Percentiles rank a stretch among this genome's conserved stretches.
phyloP scores from a whole-genome alignment of 371 early-diverging fungal genomes.

The Actinomucor elegans region DNA sequence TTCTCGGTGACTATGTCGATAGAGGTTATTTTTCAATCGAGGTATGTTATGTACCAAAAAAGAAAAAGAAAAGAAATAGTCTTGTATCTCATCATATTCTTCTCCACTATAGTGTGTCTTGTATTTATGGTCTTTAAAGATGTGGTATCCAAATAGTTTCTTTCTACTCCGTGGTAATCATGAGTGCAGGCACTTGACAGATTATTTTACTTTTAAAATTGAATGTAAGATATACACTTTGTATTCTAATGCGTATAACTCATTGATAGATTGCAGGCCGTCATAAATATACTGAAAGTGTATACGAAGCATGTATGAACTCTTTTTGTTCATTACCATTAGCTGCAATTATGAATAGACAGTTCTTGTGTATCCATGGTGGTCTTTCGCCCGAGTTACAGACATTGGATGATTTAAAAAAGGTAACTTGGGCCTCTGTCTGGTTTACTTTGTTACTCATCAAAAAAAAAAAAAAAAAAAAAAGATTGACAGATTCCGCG shows the following conservation, averaged over 20 bases:
- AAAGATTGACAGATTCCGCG: conserved; percentile 90
- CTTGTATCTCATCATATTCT: no score
- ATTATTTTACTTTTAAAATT: conserved; percentile 97
- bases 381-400: conserved; percentile 88
- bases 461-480: background rate
- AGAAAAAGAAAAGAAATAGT: background rate
- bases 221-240: conserved; percentile 91
- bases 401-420: conserved; percentile 92
- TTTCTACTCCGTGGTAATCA: conserved; percentile 98
- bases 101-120: conserved; percentile 74
- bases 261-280: conserved; percentile 57
- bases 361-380: conserved; percentile 98
- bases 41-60: conserved; percentile 31
- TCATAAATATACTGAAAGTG: conserved; percentile 92
- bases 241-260: no score
- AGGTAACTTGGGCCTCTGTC: conserved; percentile 65
- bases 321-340: conserved; percentile 97
- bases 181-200: conserved; percentile 97
- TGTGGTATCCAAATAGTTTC: conserved; percentile 91
- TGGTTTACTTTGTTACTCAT: no score
- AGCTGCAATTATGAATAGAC: conserved; percentile 94
- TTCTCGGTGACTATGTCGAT: conserved; percentile 98
- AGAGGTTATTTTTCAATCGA: conserved; percentile 95
- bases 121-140: conserved; percentile 89
- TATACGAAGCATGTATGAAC: conserved; percentile 96